Conservation (phyloP, 768 basidiomycete species). For the Hygrocybe punicea region DNA sequence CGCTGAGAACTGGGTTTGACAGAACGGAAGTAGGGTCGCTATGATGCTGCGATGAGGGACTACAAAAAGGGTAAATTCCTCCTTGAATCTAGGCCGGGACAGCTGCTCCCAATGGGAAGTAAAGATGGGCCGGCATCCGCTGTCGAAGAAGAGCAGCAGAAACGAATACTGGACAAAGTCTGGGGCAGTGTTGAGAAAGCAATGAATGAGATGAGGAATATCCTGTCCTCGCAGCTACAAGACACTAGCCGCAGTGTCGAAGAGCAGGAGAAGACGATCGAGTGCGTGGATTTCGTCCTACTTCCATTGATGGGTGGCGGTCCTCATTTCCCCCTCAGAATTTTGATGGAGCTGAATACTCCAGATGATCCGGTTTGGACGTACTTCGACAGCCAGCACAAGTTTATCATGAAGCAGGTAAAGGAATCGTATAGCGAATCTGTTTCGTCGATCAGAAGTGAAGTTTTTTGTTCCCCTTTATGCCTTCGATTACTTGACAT, state of each 20-base stretch:
- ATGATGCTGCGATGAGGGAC: constrained; percentile 88
- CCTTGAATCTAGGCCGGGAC: constrained; percentile 84
- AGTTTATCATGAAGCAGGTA: constrained; percentile 78
- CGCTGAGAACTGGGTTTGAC: background rate
- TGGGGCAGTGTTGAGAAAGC: constrained; percentile 94
- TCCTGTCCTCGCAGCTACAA: constrained; percentile 73
- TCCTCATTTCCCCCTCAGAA: constrained; percentile 43
- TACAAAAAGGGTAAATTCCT: constrained; percentile 97
- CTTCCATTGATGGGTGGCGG: background rate
- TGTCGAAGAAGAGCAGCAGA: constrained; percentile 72
- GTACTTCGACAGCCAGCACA: constrained; percentile 92
- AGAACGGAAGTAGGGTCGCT: constrained; percentile 65
- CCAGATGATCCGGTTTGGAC: constrained; percentile 93
- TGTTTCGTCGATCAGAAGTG: constrained; percentile 53
- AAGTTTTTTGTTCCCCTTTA: constrained; percentile 16
- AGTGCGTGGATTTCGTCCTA: constrained; percentile 49
- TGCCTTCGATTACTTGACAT: constrained; percentile 3
- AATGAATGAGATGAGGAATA: constrained; percentile 84
- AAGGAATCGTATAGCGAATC: constrained; percentile 55
- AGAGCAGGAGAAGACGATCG: constrained; percentile 95
- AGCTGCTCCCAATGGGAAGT: constrained; percentile 68
- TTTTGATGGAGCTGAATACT: constrained; percentile 80
- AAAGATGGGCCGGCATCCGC: constrained; percentile 53
- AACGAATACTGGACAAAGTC: constrained; percentile 90
- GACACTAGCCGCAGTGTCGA: constrained; percentile 79